Base-by-base conservation (phyloP, 805 yeast genomes). In the Metschnikowia drakensbergensis region DNA sequence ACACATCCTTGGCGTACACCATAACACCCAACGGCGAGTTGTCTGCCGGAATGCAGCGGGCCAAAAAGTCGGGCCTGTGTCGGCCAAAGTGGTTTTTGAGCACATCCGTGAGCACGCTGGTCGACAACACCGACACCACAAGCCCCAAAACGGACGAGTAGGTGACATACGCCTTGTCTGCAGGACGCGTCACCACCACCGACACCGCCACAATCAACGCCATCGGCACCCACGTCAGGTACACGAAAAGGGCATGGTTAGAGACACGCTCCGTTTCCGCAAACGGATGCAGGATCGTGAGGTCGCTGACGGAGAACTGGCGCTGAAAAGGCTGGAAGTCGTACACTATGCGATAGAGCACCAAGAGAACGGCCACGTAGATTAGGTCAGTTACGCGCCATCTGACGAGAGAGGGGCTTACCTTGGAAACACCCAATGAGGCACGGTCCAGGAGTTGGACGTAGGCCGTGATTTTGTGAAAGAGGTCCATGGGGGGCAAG, bases 21-120 rank as follows among this genome's bases (percentile, higher is more conserved):
- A 83, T 55, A 1, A 74, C 69, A 57, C 80, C 71, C 17, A 28
- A 54, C 5, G 90, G 84, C 0, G 91, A 76, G 43, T 71, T 83
- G 1, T 67, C 65, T 30, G 68, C 70, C 3, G 97, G 97, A 22
- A 75, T 62, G 65, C 98, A 92, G 57, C 98, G 77, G 5, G 90
- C 88, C 45, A 92, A 67, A 62, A 91, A 88, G 66, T 92, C 99
- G 0, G 99, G 99, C 51, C 99, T 75, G 52, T 85, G 88, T 61
- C 97, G 79, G 4, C 97, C 97, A 47, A 92, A 80, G 81, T 87
- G 82, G 61, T 85, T 82, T 69, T 92, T 92, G 51, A 88, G 63
- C 11, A 83, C 70, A 59, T 88, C 88, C 3, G 96, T 88, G 45
- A 86, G 59, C 28, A 84, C 69, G 37, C 81, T 74, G 28, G 87